Conservation (phyloP, 148 eudicot genomes). For the Amaranthus hypochondriacus region DNA sequence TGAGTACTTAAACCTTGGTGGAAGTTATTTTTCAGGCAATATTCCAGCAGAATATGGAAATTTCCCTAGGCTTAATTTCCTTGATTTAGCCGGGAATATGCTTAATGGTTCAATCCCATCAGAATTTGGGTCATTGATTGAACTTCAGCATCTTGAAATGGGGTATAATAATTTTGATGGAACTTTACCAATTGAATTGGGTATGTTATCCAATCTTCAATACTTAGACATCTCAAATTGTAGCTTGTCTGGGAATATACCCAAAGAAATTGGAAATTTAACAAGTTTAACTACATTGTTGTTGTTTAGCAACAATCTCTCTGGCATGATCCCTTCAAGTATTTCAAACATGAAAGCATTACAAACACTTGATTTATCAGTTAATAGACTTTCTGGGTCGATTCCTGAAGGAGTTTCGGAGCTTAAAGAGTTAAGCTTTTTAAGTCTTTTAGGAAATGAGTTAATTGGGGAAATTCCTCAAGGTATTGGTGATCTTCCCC, state of each 20-base stretch:
- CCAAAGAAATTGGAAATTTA: constrained; percentile 51
- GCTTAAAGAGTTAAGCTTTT: constrained; percentile 33
- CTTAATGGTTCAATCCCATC: constrained; percentile 59
- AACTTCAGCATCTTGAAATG: constrained; percentile 54
- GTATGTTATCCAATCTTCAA: constrained; percentile 39
- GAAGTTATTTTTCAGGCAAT: constrained; percentile 72
- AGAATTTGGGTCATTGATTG: constrained; percentile 37
- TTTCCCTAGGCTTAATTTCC: constrained; percentile 40
- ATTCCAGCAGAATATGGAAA: constrained; percentile 58
- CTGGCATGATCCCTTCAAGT: constrained; percentile 58
- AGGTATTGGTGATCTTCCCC: constrained; percentile 57
- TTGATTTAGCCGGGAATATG: constrained; percentile 60
- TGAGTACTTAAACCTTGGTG: constrained; percentile 73
- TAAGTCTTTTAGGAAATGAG: constrained; percentile 53
- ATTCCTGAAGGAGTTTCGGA: constrained; percentile 53
- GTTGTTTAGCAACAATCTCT: constrained; percentile 49
- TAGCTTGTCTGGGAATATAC: constrained; percentile 55
- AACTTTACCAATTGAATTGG: constrained; percentile 43
- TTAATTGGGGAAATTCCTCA: constrained; percentile 65
- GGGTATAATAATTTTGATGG: constrained; percentile 62
- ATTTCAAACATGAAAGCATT: constrained; percentile 36
- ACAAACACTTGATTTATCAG: constrained; percentile 58
- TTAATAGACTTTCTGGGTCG: constrained; percentile 51
- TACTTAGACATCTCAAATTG: constrained; percentile 65
- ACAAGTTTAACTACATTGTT: constrained; percentile 41